Conservation (phyloP, 2,329 filamentous ascomycete species). For the Dichotomopilus funicola region DNA sequence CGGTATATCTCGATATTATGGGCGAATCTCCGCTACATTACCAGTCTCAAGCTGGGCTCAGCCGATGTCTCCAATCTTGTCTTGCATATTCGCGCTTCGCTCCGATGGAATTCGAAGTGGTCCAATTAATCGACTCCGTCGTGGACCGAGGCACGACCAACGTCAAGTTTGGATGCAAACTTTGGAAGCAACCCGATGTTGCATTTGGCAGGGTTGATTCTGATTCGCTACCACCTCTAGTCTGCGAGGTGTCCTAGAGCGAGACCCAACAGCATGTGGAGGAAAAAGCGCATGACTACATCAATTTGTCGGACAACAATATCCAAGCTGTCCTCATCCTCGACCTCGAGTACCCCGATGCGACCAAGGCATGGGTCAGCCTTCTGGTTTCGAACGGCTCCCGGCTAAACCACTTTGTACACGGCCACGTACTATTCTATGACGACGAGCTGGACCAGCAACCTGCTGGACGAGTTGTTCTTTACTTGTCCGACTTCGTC, state of each 20-base stretch:
- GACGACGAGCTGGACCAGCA: slow-evolving; percentile 8
- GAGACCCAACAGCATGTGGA: slow-evolving; percentile 6
- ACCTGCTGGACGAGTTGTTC: slow-evolving; percentile 8
- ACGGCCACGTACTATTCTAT: background rate
- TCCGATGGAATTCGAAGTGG: background rate
- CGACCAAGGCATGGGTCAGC: slow-evolving; percentile 9
- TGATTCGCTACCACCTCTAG: slow-evolving; percentile 6
- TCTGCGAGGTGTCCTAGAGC: slow-evolving; percentile 12
- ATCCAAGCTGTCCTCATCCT: slow-evolving; percentile 7
- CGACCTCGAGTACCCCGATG: slow-evolving; percentile 5
- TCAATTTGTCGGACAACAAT: slow-evolving; percentile 6
- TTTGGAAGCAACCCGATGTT: slow-evolving; percentile 7
- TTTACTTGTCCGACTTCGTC: slow-evolving; percentile 10
- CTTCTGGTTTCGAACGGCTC: background rate
- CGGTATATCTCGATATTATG: slow-evolving; percentile 7
- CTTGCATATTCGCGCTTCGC: background rate
- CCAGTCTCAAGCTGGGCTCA: slow-evolving; percentile 1
- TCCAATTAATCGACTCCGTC: background rate
- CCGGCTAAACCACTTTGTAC: background rate
- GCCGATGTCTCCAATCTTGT: background rate
- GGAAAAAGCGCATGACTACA: slow-evolving; percentile 8
- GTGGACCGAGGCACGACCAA: background rate
- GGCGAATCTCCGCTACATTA: slow-evolving; percentile 1
- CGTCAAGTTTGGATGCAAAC: background rate
- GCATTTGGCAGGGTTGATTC: background rate